Base-by-base conservation (phyloP, 2,329 filamentous ascomycete species). In the Arthrobotrys pseudoclavata region DNA sequence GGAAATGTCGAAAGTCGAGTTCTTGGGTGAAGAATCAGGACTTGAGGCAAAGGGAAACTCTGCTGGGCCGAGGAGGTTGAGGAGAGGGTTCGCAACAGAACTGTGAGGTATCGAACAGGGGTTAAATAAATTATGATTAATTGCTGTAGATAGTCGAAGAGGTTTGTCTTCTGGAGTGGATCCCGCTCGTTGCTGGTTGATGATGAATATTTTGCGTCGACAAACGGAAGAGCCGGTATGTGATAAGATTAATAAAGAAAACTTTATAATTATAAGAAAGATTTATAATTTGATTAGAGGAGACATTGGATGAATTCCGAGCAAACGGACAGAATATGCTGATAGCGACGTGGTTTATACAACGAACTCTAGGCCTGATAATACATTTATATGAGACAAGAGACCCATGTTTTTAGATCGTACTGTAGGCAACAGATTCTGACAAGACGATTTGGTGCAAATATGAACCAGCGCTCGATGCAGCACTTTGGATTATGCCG, bases 401-500 rank as follows among this genome's bases (percentile, higher is more conserved):
- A 47, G 48, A 47, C 53, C 31, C 60, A 64, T 72, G 57, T 60
- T 50, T 72, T 60, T 60, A 53, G 60, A 45, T 60, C 60, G 60
- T 13, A 40, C 40, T 50, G 69, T 60, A 72, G 60, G 13, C 22
- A 62, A 47, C 31, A 20, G 40, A 40, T 66, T 66, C 68, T 55
- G 10, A 42, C 37, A 45, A 63, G 40, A 57, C 31, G 18, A n/a
- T 63, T 50, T 53, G 50, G 34, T 47, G 24, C 48, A 57, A 37
- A 63, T 34, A 66, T 66, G 68, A 71, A 64, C 52, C 68, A 64
- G 52, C 52, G 66, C 66, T 50, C 29, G 52, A 31, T 50, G 53
- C 47, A 72, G 57, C 57, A 52, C 68, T 37, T 29, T 48, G 53
- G 68, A 71, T 72, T 72, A 72, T 57, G 69, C 69, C 69, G 69